phyloP scores from a whole-genome alignment of 164 flowering plant species.

The Stephania japonica region DNA sequence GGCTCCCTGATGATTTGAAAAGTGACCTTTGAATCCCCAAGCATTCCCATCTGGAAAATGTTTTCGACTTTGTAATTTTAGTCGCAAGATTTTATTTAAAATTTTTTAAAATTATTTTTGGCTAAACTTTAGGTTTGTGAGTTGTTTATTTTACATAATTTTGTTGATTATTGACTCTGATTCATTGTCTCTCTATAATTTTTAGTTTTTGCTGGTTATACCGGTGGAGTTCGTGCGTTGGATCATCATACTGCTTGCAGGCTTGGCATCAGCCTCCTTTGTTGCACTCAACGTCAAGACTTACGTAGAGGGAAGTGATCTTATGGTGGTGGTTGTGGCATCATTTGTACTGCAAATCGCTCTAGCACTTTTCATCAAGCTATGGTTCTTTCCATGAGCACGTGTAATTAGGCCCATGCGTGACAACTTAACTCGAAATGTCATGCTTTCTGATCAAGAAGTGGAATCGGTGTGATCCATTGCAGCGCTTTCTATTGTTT shows the following conservation, averaged over 20 bases:
- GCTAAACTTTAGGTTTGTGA: no score
- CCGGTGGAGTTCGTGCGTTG: slow-evolving; percentile 83
- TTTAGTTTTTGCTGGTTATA: slow-evolving; percentile 73
- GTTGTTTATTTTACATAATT: background rate
- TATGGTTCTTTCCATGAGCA: slow-evolving; percentile 63
- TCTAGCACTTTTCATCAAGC: slow-evolving; percentile 80
- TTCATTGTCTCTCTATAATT: slow-evolving; percentile 1
- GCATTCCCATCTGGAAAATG: background rate
- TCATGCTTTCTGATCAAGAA: slow-evolving; percentile 5
- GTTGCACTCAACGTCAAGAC: slow-evolving; percentile 65
- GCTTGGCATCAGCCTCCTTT: slow-evolving; percentile 72
- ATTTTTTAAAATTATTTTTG: background rate
- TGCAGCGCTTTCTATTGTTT: background rate
- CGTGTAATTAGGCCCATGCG: background rate
- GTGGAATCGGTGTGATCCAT: background rate
- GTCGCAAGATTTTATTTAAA: background rate
- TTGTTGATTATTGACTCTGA: slow-evolving; percentile 5
- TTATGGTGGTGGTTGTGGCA: slow-evolving; percentile 46
- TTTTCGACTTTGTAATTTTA: background rate
- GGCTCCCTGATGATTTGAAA: background rate
- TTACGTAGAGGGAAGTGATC: slow-evolving; percentile 42
- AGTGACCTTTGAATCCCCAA: background rate
- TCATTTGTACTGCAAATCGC: slow-evolving; percentile 73
- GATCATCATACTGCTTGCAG: slow-evolving; percentile 58
- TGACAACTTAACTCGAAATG: background rate